Evolutionary conservation across 2,329 filamentous ascomycete species (phyloP), one percentile per base, ranked within the genome.

Genomic region (Venturia pyrina): DNA sequence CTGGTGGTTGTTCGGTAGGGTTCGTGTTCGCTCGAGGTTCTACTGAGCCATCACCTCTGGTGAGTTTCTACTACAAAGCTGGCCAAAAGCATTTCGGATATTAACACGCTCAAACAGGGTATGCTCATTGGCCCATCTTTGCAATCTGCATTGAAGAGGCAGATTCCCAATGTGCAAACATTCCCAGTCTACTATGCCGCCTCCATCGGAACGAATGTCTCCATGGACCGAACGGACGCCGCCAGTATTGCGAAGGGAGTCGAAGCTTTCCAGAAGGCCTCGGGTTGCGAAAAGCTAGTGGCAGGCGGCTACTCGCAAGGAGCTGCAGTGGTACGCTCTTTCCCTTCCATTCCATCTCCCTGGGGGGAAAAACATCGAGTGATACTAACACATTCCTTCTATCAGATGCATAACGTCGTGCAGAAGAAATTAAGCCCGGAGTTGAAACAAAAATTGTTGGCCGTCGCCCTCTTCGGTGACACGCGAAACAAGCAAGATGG

Each of bases 401-500:
- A 10, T 2, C 15, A 57, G 53, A 65, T 65, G 63, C 63, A 65
- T 32, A 65, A 65, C 21, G 63, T 65, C 17, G 50, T 65, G 17
- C n/a, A 40, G 8, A 40, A 43, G 17, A 64, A 64, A 15, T 28
- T 65, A 6, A 40, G 34, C 8, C 19, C 46, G 7, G 63, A 44
- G 17, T 1, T 7, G 24, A 65, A 65, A 32, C 21, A 24, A 24
- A 65, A 78, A 72, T 71, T 79, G 66, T 75, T 73, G 57, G 77
- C 74, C 28, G 71, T 72, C 1, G 75, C 76, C 13, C 72, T 78
- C 34, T 78, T 77, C 53, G 78, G 78, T 0, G 79, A 79, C 67
- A 79, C 78, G 65, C 76, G 79, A 73, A 80, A 80, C 70, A 68
- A 72, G 61, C 78, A 80, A 69, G 78, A 79, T 68, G 61, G 65